Percentiles rank a stretch among this genome's conserved stretches.
Evolutionary conservation across 495 filamentous ascomycete species (phyloP).

Genomic region (Daldinia grandis): DNA sequence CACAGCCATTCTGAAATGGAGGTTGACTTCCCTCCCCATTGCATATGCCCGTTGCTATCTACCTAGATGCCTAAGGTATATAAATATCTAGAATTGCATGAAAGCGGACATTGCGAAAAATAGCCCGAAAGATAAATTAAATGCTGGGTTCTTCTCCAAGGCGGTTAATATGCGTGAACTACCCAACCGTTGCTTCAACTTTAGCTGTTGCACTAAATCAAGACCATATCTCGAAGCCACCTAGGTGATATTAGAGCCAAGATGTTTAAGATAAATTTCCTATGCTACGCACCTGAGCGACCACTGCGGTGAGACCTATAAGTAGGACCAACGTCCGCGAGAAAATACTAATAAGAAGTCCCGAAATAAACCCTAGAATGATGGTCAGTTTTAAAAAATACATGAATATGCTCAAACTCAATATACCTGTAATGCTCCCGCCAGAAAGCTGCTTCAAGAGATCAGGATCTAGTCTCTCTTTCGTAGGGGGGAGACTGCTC

Average conservation of each 20-base stretch:
- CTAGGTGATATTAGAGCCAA: constrained; percentile 49
- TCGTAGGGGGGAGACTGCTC: constrained; percentile 27
- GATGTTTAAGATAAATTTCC: neutral
- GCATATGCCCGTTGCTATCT: constrained; percentile 4
- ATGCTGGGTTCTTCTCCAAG: constrained; percentile 72
- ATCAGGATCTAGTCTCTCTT: constrained; percentile 56
- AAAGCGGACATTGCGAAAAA: constrained; percentile 84
- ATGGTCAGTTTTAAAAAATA: neutral
- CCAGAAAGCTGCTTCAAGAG: constrained; percentile 72
- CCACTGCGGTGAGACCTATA: constrained; percentile 73
- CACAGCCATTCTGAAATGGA: constrained; percentile 57
- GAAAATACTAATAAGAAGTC: constrained; percentile 76
- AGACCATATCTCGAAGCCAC: constrained; percentile 77
- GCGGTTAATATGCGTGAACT: constrained; percentile 66
- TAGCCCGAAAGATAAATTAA: constrained; percentile 79
- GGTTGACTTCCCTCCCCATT: neutral
- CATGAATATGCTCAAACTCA: neutral
- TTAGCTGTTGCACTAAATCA: constrained; percentile 60
- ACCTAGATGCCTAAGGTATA: constrained; percentile 2
- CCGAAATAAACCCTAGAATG: constrained; percentile 67
- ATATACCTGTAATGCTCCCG: constrained; percentile 70
- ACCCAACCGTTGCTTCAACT: constrained; percentile 48
- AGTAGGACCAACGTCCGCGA: constrained; percentile 77
- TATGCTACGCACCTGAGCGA: constrained; percentile 65
- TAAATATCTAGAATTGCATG: constrained; percentile 60